Evolutionary conservation across 169 alveolate species (phyloP).

Genomic region (Plasmodium malariae): DNA sequence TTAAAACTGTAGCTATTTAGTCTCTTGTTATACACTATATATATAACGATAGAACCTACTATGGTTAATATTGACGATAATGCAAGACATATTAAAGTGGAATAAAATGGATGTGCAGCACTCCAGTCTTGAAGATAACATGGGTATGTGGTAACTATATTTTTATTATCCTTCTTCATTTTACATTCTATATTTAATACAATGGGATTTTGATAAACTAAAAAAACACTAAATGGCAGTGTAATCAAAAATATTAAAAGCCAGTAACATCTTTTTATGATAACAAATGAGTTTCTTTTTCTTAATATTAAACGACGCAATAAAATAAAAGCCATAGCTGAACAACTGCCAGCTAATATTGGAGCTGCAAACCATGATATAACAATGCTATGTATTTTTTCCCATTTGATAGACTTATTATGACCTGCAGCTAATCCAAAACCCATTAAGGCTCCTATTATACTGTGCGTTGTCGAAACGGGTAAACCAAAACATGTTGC

Average conservation of each 20-base stretch:
- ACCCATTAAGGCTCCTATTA: constrained; percentile 90
- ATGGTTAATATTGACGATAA: constrained; percentile 65
- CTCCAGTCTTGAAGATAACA: constrained; percentile 82
- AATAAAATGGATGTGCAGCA: constrained; percentile 53
- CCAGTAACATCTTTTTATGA: constrained; percentile 77
- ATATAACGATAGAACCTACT: constrained; percentile 61
- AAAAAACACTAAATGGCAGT: constrained; percentile 56
- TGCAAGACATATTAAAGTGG: constrained; percentile 51
- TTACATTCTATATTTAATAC: constrained; percentile 41
- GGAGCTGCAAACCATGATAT: constrained; percentile 89
- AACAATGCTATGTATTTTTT: constrained; percentile 80
- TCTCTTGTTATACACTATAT: constrained; percentile 50
- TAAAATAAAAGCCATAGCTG: constrained; percentile 56
- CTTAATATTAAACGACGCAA: constrained; percentile 75
- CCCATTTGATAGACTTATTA: constrained; percentile 85
- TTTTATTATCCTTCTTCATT: constrained; percentile 14
- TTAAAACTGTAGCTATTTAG: constrained; percentile 19
- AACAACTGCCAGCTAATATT: constrained; percentile 64
- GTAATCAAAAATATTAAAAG: constrained; percentile 70
- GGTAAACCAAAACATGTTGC: constrained; percentile 88
- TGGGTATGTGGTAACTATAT: constrained; percentile 22
- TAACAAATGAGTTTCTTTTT: constrained; percentile 63
- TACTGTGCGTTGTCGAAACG: constrained; percentile 92
- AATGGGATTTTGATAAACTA: constrained; percentile 75
- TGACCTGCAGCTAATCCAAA: constrained; percentile 89